These are phyloP conservation scores for Pilatotrama ljubarskyi DNA, from an alignment of 768 basidiomycete species.

Conservation along the genomic window DNA sequence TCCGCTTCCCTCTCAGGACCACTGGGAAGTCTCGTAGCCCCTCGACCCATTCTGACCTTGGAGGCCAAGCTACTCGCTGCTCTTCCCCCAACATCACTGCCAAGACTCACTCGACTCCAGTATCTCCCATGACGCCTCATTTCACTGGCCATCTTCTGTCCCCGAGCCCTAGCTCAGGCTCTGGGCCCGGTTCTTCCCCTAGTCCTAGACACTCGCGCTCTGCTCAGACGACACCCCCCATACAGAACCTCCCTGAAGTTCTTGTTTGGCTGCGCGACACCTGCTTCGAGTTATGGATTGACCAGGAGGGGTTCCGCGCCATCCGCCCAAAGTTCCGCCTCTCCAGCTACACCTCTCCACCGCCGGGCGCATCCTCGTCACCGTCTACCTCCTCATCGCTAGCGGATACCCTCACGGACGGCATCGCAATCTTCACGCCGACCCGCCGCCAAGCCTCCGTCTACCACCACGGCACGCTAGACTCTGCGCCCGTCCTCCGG, in stretches of 20 bases:
- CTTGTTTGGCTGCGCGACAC: conserved; percentile 56
- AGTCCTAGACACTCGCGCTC: background rate
- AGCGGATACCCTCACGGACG: conserved; percentile 39
- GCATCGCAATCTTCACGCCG: conserved; percentile 68
- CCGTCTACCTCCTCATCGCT: conserved; percentile 15
- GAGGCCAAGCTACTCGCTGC: background rate
- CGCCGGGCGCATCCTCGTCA: conserved; percentile 30
- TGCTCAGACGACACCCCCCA: background rate
- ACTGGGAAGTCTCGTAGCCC: conserved; percentile 3
- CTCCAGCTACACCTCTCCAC: conserved; percentile 46
- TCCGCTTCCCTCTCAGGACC: conserved; percentile 6
- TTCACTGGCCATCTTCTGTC: background rate
- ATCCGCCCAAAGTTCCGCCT: conserved; percentile 60
- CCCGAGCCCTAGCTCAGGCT: background rate
- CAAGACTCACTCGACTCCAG: background rate
- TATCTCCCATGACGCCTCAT: background rate
- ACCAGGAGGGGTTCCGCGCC: conserved; percentile 81
- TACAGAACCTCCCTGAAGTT: conserved; percentile 34
- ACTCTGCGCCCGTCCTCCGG: conserved; percentile 66
- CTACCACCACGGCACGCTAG: conserved; percentile 68
- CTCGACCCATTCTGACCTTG: background rate
- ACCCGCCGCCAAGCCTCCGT: conserved; percentile 54
- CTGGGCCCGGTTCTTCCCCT: background rate
- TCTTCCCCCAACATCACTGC: background rate
- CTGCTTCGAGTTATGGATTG: conserved; percentile 66